These are phyloP conservation scores for Achlya hypogyna DNA, from an alignment of 352 stramenopile species.

Conservation along the genomic window DNA sequence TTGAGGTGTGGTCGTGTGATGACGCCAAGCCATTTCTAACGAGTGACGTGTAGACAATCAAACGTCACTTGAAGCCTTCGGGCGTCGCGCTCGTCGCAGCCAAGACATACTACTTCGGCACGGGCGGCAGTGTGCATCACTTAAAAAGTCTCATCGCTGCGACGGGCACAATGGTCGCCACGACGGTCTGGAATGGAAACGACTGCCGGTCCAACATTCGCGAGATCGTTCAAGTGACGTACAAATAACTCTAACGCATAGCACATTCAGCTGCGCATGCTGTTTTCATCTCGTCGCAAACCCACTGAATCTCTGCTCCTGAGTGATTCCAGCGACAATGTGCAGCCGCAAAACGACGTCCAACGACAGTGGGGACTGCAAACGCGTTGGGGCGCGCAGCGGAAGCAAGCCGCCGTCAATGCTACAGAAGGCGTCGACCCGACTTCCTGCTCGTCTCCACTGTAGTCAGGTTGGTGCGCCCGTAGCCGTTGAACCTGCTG, in stretches of 20 bases:
- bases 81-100: conserved; percentile 53
- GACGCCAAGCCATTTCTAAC: no score
- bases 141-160: conserved; percentile 49
- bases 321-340: no score
- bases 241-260: not conserved
- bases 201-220: conserved; percentile 73
- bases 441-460: no score
- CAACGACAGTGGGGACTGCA: no score
- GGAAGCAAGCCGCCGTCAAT: no score
- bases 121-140: conserved; percentile 78
- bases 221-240: conserved; percentile 43
- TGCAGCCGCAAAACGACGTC: no score
- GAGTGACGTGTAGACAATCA: conserved; percentile 44
- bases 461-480: not conserved
- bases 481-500: not conserved
- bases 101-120: conserved; percentile 86
- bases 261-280: not conserved
- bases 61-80: conserved; percentile 45
- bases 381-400: no score
- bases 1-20: conserved; percentile 53
- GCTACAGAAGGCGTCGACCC: no score
- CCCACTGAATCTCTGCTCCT: no score
- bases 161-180: conserved; percentile 39
- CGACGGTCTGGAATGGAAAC: conserved; percentile 59
- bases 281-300: not conserved